Evolutionary conservation across 2,329 filamentous ascomycete genomes (phyloP), one percentile per base, ranked within the genome.

Genomic region (Nemania diffusa): DNA sequence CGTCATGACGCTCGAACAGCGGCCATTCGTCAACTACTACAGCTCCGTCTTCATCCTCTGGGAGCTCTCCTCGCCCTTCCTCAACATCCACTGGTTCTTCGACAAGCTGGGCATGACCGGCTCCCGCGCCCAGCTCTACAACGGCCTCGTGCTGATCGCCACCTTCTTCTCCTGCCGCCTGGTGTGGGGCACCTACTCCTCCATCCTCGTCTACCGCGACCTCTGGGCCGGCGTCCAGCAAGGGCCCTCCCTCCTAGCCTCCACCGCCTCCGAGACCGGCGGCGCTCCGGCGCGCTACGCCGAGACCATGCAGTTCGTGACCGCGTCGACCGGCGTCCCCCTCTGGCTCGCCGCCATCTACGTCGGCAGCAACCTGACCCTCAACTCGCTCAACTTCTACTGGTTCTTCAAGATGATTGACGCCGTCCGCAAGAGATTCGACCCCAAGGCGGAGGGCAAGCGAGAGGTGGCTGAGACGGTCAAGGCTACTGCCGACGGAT

Each of bases 31-130:
- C 71, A 94, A 95, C 82, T 94, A 90, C 82, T 97, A 96, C 79
- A 91, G 87, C 64, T 86, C 87, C 64, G 88, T 88, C 67, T 97
- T 97, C 79, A 92, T 97, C 74, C 89, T 96, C 65, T 97, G 94
- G 87, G 93, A 97, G 79, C 87, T 97, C 44, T 94, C 92, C 27
- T 92, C 91, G 4, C 92, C 92, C 7, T 94, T 96, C 79, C 85
- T 96, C 65, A 97, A 97, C 78, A 87, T 95, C 77, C 93, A 97
- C 83, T 97, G 93, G 93, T 96, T 96, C 83, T 92, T 92, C 80
- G 93, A 97, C 81, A 97, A 97, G 82, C 83, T 95, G 66, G 86
- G 88, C 74, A 89, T 93, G 84, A 96, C 93, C 0, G 93, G 93
- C 40, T 89, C 90, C 22, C 84, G 83, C 60, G 79, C 88, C 26